Percentiles rank a stretch among this genome's conserved stretches.
Conservation (phyloP, 2,329 filamentous ascomycete species). For the Hypoxylon sp. region DNA sequence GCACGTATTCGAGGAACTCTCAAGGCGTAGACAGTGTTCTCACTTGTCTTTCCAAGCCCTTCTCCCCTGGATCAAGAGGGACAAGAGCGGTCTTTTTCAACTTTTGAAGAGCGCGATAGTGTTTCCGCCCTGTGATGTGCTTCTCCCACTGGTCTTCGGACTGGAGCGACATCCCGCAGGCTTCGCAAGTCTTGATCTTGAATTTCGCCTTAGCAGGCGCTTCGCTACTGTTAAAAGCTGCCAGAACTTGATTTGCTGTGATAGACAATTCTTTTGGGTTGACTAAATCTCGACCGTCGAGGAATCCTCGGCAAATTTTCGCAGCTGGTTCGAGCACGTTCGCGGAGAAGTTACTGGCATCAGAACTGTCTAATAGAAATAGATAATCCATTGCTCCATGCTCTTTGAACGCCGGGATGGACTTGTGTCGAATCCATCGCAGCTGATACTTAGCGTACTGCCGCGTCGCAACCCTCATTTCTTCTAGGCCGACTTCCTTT, state of each 20-base stretch:
- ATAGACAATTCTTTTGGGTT: constrained; percentile 62
- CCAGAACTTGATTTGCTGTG: constrained; percentile 67
- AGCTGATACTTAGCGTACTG: constrained; percentile 89
- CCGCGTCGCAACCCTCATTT: constrained; percentile 84
- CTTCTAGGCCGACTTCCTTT: constrained; percentile 72
- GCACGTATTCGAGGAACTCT: background rate
- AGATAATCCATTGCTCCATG: constrained; percentile 68
- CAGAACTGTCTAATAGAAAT: constrained; percentile 85
- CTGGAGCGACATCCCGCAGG: constrained; percentile 75
- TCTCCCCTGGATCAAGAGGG: constrained; percentile 25
- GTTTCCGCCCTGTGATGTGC: constrained; percentile 60
- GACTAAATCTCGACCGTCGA: constrained; percentile 68
- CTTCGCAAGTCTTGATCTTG: constrained; percentile 71
- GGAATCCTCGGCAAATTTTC: constrained; percentile 71
- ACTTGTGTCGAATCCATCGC: constrained; percentile 87
- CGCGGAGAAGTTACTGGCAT: constrained; percentile 70
- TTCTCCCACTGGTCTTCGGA: constrained; percentile 65
- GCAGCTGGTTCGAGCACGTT: constrained; percentile 76
- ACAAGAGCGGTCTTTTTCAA: constrained; percentile 50
- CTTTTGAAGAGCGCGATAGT: constrained; percentile 49
- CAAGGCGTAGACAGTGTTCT: background rate
- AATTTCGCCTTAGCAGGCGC: constrained; percentile 59
- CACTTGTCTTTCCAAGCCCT: background rate
- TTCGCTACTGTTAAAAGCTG: constrained; percentile 68
- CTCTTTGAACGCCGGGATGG: constrained; percentile 75